These are phyloP conservation scores for Coniella vitis DNA, from an alignment of 2,329 filamentous ascomycete species.

Conservation along the genomic window DNA sequence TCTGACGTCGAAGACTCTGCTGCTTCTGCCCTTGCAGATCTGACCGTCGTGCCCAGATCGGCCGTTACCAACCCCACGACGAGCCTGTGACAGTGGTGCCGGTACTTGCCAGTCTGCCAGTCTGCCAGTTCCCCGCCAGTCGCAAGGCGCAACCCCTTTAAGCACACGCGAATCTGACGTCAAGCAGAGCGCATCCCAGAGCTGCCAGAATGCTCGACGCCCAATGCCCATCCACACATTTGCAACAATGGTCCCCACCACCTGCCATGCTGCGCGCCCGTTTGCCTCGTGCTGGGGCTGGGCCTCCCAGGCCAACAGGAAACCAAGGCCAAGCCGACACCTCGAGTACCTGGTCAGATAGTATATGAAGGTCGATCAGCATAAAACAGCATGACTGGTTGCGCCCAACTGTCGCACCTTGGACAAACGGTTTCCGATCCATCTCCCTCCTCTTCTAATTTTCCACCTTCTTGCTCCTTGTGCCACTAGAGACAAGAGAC, in stretches of 20 bases:
- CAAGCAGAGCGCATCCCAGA: no score
- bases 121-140: no score
- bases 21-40: neutral
- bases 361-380: neutral
- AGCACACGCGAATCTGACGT: slow-evolving; percentile 5
- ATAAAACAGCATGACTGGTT: neutral
- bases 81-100: no score
- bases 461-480: neutral
- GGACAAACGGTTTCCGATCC: no score
- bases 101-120: no score
- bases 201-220: neutral
- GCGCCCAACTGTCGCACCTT: no score
- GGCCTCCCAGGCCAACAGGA: no score
- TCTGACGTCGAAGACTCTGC: neutral
- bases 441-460: neutral
- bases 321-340: no score
- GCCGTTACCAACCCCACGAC: neutral
- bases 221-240: slow-evolving; percentile 10
- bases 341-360: no score
- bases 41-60: no score
- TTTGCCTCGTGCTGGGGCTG: neutral
- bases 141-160: no score
- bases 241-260: slow-evolving; percentile 1
- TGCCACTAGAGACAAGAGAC: no score
- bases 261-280: neutral